Percentiles rank a stretch among this genome's conserved stretches.
Conservation (phyloP, 169 alveolate genomes). For the Cryptosporidium sp. region DNA sequence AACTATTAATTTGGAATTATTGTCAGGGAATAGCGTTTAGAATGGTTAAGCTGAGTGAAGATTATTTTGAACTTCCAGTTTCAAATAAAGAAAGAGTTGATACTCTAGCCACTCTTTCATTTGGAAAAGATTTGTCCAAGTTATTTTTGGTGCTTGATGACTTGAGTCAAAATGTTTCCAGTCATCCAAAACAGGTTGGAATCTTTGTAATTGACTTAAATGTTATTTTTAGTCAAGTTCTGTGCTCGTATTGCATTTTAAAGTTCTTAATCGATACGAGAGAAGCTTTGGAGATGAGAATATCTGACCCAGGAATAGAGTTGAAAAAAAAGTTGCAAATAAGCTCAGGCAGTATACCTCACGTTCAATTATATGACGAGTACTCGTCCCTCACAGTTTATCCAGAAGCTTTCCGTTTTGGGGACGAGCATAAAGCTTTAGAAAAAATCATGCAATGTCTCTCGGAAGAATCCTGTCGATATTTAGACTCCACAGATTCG, state of each 20-base stretch:
- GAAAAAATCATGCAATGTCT: not conserved
- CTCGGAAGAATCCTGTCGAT: constrained; percentile 14
- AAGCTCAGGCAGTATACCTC: constrained; percentile 63
- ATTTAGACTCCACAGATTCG: not conserved
- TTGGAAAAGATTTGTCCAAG: constrained; percentile 16
- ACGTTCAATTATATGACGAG: constrained; percentile 46
- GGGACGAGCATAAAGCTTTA: not conserved
- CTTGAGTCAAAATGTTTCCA: not conserved
- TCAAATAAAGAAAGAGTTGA: not conserved
- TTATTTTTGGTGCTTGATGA: not conserved
- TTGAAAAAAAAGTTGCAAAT: constrained; percentile 10
- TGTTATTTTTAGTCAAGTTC: constrained; percentile 14
- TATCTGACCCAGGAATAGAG: constrained; percentile 53
- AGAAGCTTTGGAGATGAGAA: not conserved
- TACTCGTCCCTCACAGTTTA: constrained; percentile 24
- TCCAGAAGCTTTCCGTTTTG: constrained; percentile 35
- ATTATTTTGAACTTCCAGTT: not conserved
- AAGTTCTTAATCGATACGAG: not conserved
- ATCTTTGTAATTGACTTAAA: constrained; percentile 27
- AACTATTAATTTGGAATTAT: constrained; percentile 47
- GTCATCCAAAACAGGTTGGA: not conserved
- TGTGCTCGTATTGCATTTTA: constrained; percentile 24
- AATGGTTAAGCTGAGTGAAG: constrained; percentile 2
- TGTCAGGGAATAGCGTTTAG: constrained; percentile 55
- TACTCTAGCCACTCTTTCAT: not conserved